A percentile compares a stretch with the other conserved stretches of the same genome.
phyloP scores from a whole-genome alignment of 2,329 filamentous ascomycete species.

The Trichophyton rubrum region DNA sequence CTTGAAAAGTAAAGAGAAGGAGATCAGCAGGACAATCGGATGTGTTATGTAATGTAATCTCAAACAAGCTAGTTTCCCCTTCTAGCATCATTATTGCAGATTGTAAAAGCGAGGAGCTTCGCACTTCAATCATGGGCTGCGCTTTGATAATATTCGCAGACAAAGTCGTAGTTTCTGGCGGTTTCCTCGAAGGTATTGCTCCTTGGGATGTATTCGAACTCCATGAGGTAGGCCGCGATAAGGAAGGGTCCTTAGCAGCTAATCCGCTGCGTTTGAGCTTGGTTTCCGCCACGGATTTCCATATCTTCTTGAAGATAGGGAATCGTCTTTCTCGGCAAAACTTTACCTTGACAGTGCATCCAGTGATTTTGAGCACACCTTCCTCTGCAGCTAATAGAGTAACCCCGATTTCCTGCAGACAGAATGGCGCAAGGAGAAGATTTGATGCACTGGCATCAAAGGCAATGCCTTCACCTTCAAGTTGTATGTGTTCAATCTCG shows the following conservation, averaged over 20 bases:
- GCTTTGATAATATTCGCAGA: slow-evolving; percentile 62
- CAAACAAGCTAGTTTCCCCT: slow-evolving; percentile 68
- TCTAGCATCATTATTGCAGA: slow-evolving; percentile 86
- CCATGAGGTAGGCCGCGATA: slow-evolving; percentile 37
- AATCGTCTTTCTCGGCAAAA: slow-evolving; percentile 75
- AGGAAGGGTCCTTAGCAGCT: slow-evolving; percentile 40
- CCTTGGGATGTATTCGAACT: slow-evolving; percentile 30
- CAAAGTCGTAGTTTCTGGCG: slow-evolving; percentile 25
- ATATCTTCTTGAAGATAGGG: slow-evolving; percentile 66
- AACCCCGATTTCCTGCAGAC: slow-evolving; percentile 66
- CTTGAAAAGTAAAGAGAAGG: slow-evolving; percentile 75
- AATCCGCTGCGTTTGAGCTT: slow-evolving; percentile 70
- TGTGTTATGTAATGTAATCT: slow-evolving; percentile 66
- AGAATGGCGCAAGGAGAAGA: slow-evolving; percentile 64
- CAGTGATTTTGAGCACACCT: slow-evolving; percentile 61
- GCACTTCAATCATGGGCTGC: slow-evolving; percentile 65
- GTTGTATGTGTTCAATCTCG: slow-evolving; percentile 66
- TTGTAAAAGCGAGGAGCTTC: slow-evolving; percentile 66
- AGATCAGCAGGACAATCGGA: slow-evolving; percentile 69
- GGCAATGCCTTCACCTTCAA: slow-evolving; percentile 60
- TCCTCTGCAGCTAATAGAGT: slow-evolving; percentile 52
- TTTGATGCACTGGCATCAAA: slow-evolving; percentile 56
- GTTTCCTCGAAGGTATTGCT: slow-evolving; percentile 23
- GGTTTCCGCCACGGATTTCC: slow-evolving; percentile 54
- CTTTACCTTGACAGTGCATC: slow-evolving; percentile 65